phyloP scores from a whole-genome alignment of 495 filamentous ascomycete genomes.

The Cryomyces antarcticus region DNA sequence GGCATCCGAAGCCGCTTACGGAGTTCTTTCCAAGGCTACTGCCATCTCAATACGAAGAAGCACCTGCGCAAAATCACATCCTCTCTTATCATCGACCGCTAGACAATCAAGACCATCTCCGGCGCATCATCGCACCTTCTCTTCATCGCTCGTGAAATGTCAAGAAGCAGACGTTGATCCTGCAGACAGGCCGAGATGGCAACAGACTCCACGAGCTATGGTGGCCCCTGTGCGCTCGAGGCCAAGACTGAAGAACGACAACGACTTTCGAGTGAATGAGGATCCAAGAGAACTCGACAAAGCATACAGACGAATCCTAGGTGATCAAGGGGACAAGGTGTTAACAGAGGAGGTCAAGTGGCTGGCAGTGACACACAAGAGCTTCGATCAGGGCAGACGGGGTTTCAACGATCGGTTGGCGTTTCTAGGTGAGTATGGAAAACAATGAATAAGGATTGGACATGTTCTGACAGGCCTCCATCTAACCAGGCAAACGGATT shows the following conservation, averaged over 20 bases:
- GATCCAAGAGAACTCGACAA: constrained; percentile 50
- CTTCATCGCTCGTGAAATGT: constrained; percentile 2
- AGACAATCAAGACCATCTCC: no score
- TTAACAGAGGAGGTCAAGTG: constrained; percentile 86
- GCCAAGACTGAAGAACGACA: constrained; percentile 24
- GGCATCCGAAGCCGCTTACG: no score
- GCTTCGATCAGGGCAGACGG: constrained; percentile 84
- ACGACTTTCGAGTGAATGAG: constrained; percentile 47
- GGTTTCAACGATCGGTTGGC: constrained; percentile 87
- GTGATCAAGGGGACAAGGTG: constrained; percentile 43
- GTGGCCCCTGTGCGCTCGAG: constrained; percentile 44
- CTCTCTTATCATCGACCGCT: background rate
- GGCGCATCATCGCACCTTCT: constrained; percentile 6
- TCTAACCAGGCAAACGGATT: constrained; percentile 52
- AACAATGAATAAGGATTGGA: background rate
- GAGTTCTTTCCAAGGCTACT: no score
- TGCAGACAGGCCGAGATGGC: constrained; percentile 49
- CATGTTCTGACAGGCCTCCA: background rate
- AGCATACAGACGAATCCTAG: constrained; percentile 54
- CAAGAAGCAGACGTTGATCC: constrained; percentile 18
- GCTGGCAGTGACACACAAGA: constrained; percentile 95
- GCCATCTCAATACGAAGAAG: no score
- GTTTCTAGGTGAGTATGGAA: constrained; percentile 49
- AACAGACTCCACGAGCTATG: constrained; percentile 58
- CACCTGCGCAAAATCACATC: background rate